These are phyloP conservation scores for Fraxinus anomala DNA, from an alignment of 257 asterid genomes.

Conservation along the genomic window DNA sequence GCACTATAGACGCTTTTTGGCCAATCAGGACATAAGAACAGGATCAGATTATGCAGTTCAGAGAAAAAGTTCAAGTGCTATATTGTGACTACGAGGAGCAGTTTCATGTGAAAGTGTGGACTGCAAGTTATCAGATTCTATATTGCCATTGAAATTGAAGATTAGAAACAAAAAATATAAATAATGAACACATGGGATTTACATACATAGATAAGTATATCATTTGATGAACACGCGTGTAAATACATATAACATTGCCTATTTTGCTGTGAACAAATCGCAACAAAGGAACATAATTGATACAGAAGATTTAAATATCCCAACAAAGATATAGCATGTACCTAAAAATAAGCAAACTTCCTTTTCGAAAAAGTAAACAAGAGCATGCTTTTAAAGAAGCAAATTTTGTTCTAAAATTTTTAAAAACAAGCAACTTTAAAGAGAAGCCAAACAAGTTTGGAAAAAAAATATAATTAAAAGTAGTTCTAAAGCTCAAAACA, in stretches of 20 bases:
- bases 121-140: background rate
- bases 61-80: conserved; percentile 20
- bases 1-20: background rate
- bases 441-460: background rate
- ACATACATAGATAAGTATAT: background rate
- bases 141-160: background rate
- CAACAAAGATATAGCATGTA: background rate
- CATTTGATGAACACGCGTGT: background rate
- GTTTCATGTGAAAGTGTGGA: background rate
- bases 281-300: background rate
- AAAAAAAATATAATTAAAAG: no score
- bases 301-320: background rate
- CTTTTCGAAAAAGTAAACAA: background rate
- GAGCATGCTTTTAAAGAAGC: background rate
- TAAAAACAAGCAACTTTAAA: background rate
- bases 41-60: conserved; percentile 10
- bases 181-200: background rate
- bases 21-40: conserved; percentile 11
- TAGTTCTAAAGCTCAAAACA: background rate
- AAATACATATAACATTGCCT: background rate
- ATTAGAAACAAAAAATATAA: conserved; percentile 1
- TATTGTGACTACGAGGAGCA: conserved; percentile 5
- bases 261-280: background rate
- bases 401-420: background rate
- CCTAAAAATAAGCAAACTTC: background rate